Evolutionary conservation across 176 grass and related monocot species (phyloP).

Genomic region (Hordeum vulgare): MorexV3_pseudomolecules_assembly NC_058524.1:47047120-47047619

Average conservation of each 20-base stretch:
- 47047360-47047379: not conserved
- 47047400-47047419: not conserved
- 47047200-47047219: not conserved
- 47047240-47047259: not conserved
- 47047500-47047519: not conserved
- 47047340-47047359: not conserved
- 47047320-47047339: not conserved
- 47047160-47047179: not conserved
- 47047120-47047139: not conserved
- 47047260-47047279: not conserved
- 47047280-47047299: no score
- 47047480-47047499: not conserved
- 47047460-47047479: not conserved
- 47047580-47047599: constrained; percentile 3
- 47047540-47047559: not conserved
- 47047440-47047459: not conserved
- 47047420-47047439: not conserved
- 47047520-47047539: not conserved
- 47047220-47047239: not conserved
- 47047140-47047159: not conserved
- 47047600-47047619: constrained; percentile 5
- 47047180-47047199: not conserved
- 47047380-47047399: not conserved
- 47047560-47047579: not conserved
- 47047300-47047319: not conserved